Percentiles rank a stretch among this genome's conserved stretches.
Evolutionary conservation across 1,284 basidiomycete genomes (phyloP).

Genomic region (Tremellales sp.): DNA sequence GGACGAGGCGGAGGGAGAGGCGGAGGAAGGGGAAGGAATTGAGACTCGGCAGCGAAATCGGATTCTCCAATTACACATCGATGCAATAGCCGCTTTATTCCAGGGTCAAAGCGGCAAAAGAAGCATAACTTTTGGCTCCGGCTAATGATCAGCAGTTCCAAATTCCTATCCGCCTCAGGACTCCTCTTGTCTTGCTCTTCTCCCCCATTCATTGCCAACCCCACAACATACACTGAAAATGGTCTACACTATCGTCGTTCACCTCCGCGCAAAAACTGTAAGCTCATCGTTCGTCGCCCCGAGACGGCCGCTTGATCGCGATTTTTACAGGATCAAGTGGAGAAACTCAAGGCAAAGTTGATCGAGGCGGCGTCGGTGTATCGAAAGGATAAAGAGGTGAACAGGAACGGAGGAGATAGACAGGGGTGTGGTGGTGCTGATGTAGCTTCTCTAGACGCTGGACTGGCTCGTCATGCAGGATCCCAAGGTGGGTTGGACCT

Average conservation of each 20-base stretch:
- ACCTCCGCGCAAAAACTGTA: conserved; percentile 42
- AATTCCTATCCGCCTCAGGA: neutral
- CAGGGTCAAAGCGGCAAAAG: no score
- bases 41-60: no score
- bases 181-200: neutral
- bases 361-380: conserved; percentile 46
- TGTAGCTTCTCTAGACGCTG: conserved; percentile 23
- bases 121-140: no score
- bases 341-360: conserved; percentile 46
- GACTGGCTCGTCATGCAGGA: conserved; percentile 48
- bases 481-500: conserved; percentile 28
- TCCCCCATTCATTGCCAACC: neutral
- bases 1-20: conserved; percentile 16
- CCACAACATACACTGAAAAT: conserved; percentile 18
- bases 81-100: no score
- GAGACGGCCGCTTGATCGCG: neutral
- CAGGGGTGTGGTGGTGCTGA: neutral
- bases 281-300: conserved; percentile 8
- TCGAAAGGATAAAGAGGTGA: conserved; percentile 44
- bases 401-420: neutral
- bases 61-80: no score
- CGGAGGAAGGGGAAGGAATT: neutral
- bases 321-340: conserved; percentile 32
- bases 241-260: conserved; percentile 49
- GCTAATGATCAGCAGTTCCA: neutral